These are phyloP conservation scores for Claviceps lovelessii DNA, from an alignment of 2,329 filamentous ascomycete species.

Conservation along the genomic window DNA sequence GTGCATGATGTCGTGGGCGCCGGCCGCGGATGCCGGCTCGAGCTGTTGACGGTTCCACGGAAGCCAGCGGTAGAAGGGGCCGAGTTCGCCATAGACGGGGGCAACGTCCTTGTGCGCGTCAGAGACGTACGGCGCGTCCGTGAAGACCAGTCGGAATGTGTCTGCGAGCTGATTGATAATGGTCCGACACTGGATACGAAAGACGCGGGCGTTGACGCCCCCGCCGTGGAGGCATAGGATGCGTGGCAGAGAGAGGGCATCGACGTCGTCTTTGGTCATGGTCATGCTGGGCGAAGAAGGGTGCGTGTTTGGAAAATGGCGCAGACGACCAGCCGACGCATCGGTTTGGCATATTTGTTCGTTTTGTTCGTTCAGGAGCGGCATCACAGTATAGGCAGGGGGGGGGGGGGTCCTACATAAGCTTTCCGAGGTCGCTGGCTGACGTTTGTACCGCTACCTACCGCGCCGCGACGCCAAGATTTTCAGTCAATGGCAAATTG, in stretches of 20 bases:
- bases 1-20: constrained; percentile 24
- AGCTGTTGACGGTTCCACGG: constrained; percentile 37
- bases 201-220: constrained; percentile 57
- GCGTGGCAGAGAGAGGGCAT: constrained; percentile 34
- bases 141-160: constrained; percentile 58
- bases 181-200: constrained; percentile 51
- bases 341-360: too few species aligned
- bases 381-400: too few species aligned
- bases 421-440: too few species aligned
- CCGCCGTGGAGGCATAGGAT: constrained; percentile 74
- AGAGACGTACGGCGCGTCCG: constrained; percentile 53
- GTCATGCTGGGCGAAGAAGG: too few species aligned
- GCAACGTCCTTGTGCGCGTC: constrained; percentile 47
- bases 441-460: too few species aligned
- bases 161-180: constrained; percentile 31
- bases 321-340: too few species aligned
- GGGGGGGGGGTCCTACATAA: too few species aligned
- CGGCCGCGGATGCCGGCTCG: constrained; percentile 36
- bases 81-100: constrained; percentile 48
- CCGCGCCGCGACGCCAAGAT: too few species aligned
- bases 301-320: too few species aligned
- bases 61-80: constrained; percentile 50
- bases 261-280: background rate
- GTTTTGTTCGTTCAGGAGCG: too few species aligned
- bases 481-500: too few species aligned